Evolutionary conservation across 305 asterid species (phyloP).

Genomic region (Salvia sclarea): DNA sequence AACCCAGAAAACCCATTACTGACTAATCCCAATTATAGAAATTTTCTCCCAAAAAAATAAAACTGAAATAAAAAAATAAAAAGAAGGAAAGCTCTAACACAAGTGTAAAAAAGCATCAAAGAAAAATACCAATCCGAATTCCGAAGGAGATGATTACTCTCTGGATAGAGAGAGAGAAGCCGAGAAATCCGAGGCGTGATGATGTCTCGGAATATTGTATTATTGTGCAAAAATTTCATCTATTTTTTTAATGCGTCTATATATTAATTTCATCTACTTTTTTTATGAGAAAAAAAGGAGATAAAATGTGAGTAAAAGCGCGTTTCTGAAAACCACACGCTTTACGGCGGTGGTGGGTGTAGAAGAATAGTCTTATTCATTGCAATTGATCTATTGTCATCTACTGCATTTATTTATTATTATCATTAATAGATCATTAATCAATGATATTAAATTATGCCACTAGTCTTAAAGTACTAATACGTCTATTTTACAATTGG

Average conservation of each 20-base stretch:
- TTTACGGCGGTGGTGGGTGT: constrained; percentile 34
- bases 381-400: background rate
- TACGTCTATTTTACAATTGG: background rate
- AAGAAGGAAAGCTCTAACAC: background rate
- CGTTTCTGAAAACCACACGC: constrained; percentile 13
- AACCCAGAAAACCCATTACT: constrained; percentile 33
- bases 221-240: constrained; percentile 10
- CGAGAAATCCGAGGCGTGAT: constrained; percentile 40
- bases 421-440: background rate
- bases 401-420: background rate
- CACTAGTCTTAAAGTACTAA: background rate
- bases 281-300: background rate
- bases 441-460: background rate
- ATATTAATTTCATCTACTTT: constrained; percentile 10
- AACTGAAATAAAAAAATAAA: too few relatives aligned
- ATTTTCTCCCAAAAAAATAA: background rate
- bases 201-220: constrained; percentile 36
- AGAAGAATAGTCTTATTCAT: constrained; percentile 5
- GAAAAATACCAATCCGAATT: constrained; percentile 27
- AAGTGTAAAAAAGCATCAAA: constrained; percentile 10
- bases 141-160: constrained; percentile 24
- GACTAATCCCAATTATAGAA: constrained; percentile 24
- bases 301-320: constrained; percentile 18
- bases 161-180: constrained; percentile 26
- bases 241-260: constrained; percentile 3